Conservation (phyloP, 2,329 filamentous ascomycete species). For the Tricladium varicosporioides region DNA sequence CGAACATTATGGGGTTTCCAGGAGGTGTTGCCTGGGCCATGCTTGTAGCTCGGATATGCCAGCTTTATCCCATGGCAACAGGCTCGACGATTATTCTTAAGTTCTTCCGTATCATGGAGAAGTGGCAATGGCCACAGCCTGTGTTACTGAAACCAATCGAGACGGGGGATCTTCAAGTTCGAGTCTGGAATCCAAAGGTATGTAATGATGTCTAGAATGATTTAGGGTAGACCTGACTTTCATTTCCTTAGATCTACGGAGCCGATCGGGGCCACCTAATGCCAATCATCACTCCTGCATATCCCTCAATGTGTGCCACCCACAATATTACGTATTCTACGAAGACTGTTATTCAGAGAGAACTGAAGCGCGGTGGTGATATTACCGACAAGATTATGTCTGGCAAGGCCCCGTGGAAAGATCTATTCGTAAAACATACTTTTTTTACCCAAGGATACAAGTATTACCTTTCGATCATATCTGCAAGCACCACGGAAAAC, state of each 20-base stretch:
- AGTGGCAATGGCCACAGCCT: slow-evolving; percentile 94
- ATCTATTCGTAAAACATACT: slow-evolving; percentile 83
- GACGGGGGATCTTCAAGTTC: slow-evolving; percentile 73
- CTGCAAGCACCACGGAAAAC: slow-evolving; percentile 79
- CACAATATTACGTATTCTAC: slow-evolving; percentile 91
- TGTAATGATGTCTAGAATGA: slow-evolving; percentile 20
- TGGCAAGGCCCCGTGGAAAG: slow-evolving; percentile 77
- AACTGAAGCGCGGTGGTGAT: slow-evolving; percentile 74
- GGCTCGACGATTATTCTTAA: slow-evolving; percentile 86
- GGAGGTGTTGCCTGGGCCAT: slow-evolving; percentile 98
- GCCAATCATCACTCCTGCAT: slow-evolving; percentile 97
- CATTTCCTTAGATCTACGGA: slow-evolving; percentile 16
- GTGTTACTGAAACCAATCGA: slow-evolving; percentile 87
- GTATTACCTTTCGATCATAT: slow-evolving; percentile 88
- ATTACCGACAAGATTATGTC: slow-evolving; percentile 78
- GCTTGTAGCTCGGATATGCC: slow-evolving; percentile 92
- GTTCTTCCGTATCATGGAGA: slow-evolving; percentile 88
- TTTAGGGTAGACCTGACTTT: neutral
- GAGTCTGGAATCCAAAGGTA: slow-evolving; percentile 93
- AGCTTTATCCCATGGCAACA: slow-evolving; percentile 90
- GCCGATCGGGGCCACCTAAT: slow-evolving; percentile 81
- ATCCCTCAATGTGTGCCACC: slow-evolving; percentile 96
- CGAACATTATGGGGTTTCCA: slow-evolving; percentile 94
- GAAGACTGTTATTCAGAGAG: slow-evolving; percentile 77
- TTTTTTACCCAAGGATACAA: slow-evolving; percentile 95